Base-by-base conservation (phyloP, 257 asterid species). In the Anisodus tanguticus region DNA sequence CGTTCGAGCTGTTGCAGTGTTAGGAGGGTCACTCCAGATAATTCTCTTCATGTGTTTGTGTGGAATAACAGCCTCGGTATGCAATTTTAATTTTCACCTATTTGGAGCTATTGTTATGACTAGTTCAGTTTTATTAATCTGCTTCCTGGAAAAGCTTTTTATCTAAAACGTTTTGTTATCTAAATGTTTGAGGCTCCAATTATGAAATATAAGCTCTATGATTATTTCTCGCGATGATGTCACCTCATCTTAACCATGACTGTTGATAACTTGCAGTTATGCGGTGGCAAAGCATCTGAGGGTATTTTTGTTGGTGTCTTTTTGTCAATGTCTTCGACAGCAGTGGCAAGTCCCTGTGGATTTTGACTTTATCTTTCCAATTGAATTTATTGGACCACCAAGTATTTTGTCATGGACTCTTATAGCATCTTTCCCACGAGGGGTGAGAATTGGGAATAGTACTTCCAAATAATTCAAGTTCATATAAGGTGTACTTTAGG, bases 261-360 rank as follows among this genome's bases (percentile, higher is more conserved):
- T 66, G 81, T 62, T 90, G 64, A 26, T 78, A 22, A 85, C 85
- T 85, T 85, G 86, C 91, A 94, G 98, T 89, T 94, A 85, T 94
- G 97, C 54, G 97, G 97, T 58, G 97, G 98, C 47, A 89, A 89
- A 88, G 89, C 93, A 90, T 93, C 98, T 81, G 98, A 94, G 88
- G 98, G 97, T 86, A 89, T 94, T 86, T 94, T 94, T 92, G 95
- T 94, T 86, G 98, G 97, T 68, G 98, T 92, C 62, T 93, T 93
- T 90, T 90, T 94, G 88, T 92, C 97, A 83, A 93, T 94, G 98
- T 94, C 98, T 84, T 94, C 97, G 22, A 93, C 98, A n/a, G 95
- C 97, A 69, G 97, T 94, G 96, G 98, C 93, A 91, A 47, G 62
- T 41, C 81, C 88, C 49, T 43, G 79, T 80, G 83, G 54, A 86